Percentiles rank a stretch among this genome's conserved stretches.
Evolutionary conservation across 345 rosid species (phyloP).

Genomic region (Brassica incana): DNA sequence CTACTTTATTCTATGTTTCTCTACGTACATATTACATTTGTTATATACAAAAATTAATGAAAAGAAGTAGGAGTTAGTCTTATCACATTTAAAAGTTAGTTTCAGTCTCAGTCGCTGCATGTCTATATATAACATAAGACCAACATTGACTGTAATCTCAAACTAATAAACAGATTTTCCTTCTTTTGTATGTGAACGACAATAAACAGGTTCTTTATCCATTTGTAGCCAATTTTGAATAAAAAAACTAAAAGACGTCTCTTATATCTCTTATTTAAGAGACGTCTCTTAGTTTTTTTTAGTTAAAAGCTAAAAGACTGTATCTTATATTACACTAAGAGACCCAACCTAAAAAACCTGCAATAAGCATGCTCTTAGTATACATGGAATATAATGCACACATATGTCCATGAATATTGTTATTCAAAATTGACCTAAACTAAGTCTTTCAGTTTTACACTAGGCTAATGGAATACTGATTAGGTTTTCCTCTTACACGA

Average conservation of each 20-base stretch:
- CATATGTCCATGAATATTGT: background rate
- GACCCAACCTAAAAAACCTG: too few relatives aligned
- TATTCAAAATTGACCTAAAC: background rate
- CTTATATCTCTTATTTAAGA: too few relatives aligned
- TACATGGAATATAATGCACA: background rate
- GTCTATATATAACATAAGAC: background rate
- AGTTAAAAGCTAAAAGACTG: too few relatives aligned
- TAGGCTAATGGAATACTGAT: background rate
- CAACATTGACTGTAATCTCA: background rate
- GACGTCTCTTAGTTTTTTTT: too few relatives aligned
- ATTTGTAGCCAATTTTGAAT: background rate
- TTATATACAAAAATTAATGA: background rate
- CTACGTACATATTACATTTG: background rate
- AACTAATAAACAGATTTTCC: background rate
- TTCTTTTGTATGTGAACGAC: background rate
- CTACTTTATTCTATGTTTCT: background rate
- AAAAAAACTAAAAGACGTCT: too few relatives aligned
- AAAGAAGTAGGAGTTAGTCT: constrained; percentile 27
- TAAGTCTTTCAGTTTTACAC: background rate
- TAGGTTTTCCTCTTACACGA: background rate
- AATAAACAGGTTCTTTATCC: background rate
- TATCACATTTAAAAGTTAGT: background rate
- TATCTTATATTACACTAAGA: too few relatives aligned
- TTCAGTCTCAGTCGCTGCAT: constrained; percentile 4
- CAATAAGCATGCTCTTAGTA: background rate